phyloP scores from a whole-genome alignment of 148 eudicot genomes.

The Polygonum maritimum region DNA sequence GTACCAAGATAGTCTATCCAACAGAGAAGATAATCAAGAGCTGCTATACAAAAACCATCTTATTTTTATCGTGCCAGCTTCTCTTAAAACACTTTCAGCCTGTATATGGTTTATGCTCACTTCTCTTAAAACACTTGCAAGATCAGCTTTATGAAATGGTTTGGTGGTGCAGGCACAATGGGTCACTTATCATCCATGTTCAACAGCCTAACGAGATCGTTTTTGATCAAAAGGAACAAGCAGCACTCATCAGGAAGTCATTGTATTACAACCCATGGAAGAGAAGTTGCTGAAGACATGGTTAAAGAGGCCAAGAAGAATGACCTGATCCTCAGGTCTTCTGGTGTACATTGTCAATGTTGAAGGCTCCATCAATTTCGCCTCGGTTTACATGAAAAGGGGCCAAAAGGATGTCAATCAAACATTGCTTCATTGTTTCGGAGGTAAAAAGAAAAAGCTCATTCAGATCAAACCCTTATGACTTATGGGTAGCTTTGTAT shows the following conservation, averaged over 20 bases:
- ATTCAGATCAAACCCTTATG: neutral
- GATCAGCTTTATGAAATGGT: neutral
- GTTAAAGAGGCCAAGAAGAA: conserved; percentile 71
- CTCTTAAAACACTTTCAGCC: neutral
- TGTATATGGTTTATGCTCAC: neutral
- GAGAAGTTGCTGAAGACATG: conserved; percentile 55
- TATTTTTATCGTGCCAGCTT: neutral
- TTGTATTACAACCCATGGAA: conserved; percentile 43
- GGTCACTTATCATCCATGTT: conserved; percentile 26
- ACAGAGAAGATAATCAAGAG: no score
- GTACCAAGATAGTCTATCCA: no score
- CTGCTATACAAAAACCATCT: no score
- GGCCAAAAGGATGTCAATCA: no score
- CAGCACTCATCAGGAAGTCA: neutral
- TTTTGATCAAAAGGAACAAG: conserved; percentile 38
- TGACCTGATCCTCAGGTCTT: conserved; percentile 57
- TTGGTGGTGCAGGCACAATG: conserved; percentile 25
- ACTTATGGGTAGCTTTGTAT: neutral
- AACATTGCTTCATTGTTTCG: conserved; percentile 89
- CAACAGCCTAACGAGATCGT: conserved; percentile 63
- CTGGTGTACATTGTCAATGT: conserved; percentile 6
- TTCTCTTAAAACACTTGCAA: neutral
- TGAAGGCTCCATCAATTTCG: no score
- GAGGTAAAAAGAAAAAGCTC: conserved; percentile 42
- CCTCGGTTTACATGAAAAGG: no score